Evolutionary conservation across 768 basidiomycete species (phyloP), one percentile per base, ranked within the genome.

Genomic region (Suillus luteus): DNA sequence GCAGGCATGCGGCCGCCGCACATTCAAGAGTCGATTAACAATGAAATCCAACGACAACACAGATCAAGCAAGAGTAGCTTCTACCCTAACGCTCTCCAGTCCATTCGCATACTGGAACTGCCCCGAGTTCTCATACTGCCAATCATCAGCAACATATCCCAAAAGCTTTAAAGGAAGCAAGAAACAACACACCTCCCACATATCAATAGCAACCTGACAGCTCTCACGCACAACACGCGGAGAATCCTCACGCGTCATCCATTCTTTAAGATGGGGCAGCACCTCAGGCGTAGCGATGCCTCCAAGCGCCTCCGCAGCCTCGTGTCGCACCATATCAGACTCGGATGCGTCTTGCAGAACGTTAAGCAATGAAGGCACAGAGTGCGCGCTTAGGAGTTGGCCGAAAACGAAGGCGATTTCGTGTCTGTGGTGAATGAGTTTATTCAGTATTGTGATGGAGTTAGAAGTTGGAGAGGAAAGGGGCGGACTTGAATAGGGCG

Each of bases 331-430:
- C 96, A 99, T 99, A 62, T 95, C 94, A 12, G 89, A 89, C 76
- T 99, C 97, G 1, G 78, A 72, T 2, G 74, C 62, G 67, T 95
- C 79, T 67, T 85, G 80, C n/a, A 99, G 81, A 35, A 96, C 92
- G 44, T 83, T 76, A 41, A 98, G 73, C 38, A 99, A 81, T 0
- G 92, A 83, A 11, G 96, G 95, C 24, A 99, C 91, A 0, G 95
- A 91, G 73, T 95, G 88, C 6, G 90, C 82, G 1, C 93, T 95
- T 59, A 93, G 86, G 49, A 99, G 84, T 79, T 99, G 97, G 14
- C 97, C 97, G 71, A 99, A 98, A 52, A 99, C 91, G 75, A 98
- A 99, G 1, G 97, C 97, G 55, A 99, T 94, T 75, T 99, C 97
- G 75, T 99, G 97, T 67, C 96, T 96, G 69, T 14, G 27, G 31